Percentiles rank a stretch among this genome's conserved stretches.
Evolutionary conservation across 1,284 basidiomycete genomes (phyloP).

Genomic region (Marasmius oreades): DNA sequence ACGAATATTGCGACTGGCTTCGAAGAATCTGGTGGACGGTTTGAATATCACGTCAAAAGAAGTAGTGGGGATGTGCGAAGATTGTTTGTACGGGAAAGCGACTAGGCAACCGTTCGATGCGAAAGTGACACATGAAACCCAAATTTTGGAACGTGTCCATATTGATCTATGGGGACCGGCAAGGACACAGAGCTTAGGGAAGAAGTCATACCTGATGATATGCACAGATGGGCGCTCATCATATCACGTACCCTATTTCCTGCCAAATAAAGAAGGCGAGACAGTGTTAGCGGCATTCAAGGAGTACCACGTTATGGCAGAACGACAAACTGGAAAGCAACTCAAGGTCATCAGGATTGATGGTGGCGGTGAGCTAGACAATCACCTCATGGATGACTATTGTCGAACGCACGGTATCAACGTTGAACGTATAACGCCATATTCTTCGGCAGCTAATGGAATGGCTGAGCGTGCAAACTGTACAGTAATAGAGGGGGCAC

Average conservation of each 20-base stretch:
- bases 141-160: conserved; percentile 13
- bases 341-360: conserved; percentile 21
- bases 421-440: conserved; percentile 2
- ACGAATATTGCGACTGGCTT: background rate
- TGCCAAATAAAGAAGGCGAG: too few relatives aligned
- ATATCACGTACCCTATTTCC: background rate
- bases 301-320: background rate
- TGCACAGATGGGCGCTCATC: conserved; percentile 11
- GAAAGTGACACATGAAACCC: conserved; percentile 9
- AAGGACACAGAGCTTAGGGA: conserved; percentile 12
- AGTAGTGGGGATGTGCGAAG: background rate
- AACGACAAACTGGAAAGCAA: background rate
- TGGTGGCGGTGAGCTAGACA: conserved; percentile 7
- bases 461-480: conserved; percentile 12
- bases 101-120: conserved; percentile 16
- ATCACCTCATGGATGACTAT: background rate
- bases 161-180: conserved; percentile 17
- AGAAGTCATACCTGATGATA: conserved; percentile 1
- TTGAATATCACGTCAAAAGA: conserved; percentile 5
- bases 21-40: background rate
- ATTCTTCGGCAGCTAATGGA: conserved; percentile 15
- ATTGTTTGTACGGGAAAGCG: too few relatives aligned
- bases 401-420: conserved; percentile 2
- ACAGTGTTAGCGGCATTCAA: background rate
- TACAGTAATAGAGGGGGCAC: background rate